phyloP scores from a whole-genome alignment of 371 early-diverging fungal genomes.

The Rhizomucor pusillus region DNA sequence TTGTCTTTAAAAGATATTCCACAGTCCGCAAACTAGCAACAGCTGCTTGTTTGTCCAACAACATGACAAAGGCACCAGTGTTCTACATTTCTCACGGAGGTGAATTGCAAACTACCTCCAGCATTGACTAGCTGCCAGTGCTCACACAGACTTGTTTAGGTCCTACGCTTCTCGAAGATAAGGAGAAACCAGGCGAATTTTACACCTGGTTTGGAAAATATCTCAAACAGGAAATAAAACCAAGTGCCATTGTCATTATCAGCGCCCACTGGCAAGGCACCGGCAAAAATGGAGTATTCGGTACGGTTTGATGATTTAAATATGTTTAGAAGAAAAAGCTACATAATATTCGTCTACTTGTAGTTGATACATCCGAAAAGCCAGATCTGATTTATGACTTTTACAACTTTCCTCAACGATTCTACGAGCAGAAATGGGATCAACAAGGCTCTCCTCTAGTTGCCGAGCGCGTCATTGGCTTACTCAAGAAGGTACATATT shows the following conservation, averaged over 20 bases:
- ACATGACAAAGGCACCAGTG: conserved; percentile 24
- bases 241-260: conserved; percentile 53
- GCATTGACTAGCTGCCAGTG: background rate
- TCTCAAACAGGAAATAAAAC: conserved; percentile 37
- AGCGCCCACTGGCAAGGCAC: conserved; percentile 61
- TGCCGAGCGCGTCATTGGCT: conserved; percentile 48
- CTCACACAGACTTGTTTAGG: conserved; percentile 31
- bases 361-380: conserved; percentile 41
- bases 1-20: too few relatives aligned
- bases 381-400: conserved; percentile 67
- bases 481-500: conserved; percentile 44
- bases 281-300: conserved; percentile 28
- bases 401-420: conserved; percentile 54
- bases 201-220: conserved; percentile 48
- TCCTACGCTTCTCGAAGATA: conserved; percentile 52
- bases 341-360: background rate
- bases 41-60: too few relatives aligned
- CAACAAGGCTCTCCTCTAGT: conserved; percentile 53
- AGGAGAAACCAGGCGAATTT: conserved; percentile 43
- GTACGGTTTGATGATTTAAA: conserved; percentile 21
- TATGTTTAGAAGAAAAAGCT: too few relatives aligned
- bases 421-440: conserved; percentile 57
- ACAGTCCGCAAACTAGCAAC: too few relatives aligned
- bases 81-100: conserved; percentile 48
- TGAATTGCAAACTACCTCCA: conserved; percentile 6